Evolutionary conservation across 2,329 filamentous ascomycete species (phyloP).

Genomic region (Trichoderma arundinaceum): DNA sequence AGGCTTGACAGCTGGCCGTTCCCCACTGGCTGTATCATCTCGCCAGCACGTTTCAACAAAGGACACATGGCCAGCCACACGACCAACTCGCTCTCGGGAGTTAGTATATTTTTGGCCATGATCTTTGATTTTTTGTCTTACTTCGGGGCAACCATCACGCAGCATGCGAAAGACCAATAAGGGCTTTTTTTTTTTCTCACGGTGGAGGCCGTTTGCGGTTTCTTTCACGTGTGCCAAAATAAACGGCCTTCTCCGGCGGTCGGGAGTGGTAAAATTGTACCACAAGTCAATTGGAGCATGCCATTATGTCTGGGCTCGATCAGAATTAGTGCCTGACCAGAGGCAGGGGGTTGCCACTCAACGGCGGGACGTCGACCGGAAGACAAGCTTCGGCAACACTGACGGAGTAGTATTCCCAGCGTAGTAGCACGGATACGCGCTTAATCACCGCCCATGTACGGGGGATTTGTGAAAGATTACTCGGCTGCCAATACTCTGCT

Average conservation of each 20-base stretch:
- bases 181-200: conserved; percentile 14
- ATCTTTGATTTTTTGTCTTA: conserved; percentile 34
- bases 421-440: conserved; percentile 1
- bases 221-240: conserved; percentile 23
- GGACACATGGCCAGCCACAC: conserved; percentile 47
- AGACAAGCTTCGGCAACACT: neutral
- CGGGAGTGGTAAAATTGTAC: conserved; percentile 11
- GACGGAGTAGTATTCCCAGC: neutral
- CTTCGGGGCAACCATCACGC: conserved; percentile 27
- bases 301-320: neutral
- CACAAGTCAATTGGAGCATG: conserved; percentile 3
- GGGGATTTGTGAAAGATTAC: neutral
- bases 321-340: conserved; percentile 8
- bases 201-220: conserved; percentile 21
- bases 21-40: conserved; percentile 41
- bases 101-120: conserved; percentile 34
- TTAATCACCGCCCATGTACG: neutral
- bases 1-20: conserved; percentile 43
- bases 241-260: conserved; percentile 28
- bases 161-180: conserved; percentile 21
- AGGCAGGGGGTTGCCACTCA: conserved; percentile 14
- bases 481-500: conserved; percentile 3
- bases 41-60: conserved; percentile 46
- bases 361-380: neutral
- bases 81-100: conserved; percentile 32